Conservation (phyloP, 73 alveolate genomes). For the Diophrys sp. region DNA sequence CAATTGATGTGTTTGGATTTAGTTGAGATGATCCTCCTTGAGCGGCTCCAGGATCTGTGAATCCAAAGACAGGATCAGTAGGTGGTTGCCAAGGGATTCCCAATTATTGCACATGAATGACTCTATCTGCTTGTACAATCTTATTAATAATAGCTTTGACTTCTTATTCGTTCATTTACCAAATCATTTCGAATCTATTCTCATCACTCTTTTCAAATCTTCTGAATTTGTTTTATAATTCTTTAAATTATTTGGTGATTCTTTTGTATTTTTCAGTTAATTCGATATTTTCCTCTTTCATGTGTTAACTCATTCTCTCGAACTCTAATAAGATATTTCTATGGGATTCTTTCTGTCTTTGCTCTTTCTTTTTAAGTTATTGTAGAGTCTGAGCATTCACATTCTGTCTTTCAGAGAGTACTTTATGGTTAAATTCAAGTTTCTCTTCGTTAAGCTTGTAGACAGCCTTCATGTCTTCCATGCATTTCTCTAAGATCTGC, state of each 20-base stretch:
- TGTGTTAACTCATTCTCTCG: constrained; percentile 44
- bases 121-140: constrained; percentile 78
- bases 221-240: constrained; percentile 66
- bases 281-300: constrained; percentile 57
- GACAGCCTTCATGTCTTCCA: constrained; percentile 87
- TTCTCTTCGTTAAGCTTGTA: constrained; percentile 72
- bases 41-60: constrained; percentile 16
- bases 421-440: constrained; percentile 70
- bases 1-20: constrained; percentile 58
- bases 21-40: constrained; percentile 61
- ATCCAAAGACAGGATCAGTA: constrained; percentile 52
- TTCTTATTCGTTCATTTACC: constrained; percentile 83
- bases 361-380: constrained; percentile 61
- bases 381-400: constrained; percentile 55
- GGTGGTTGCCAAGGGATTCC: constrained; percentile 88
- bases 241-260: constrained; percentile 74
- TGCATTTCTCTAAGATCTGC: constrained; percentile 71
- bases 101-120: constrained; percentile 72
- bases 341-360: constrained; percentile 53
- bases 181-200: constrained; percentile 67
- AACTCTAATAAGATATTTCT: constrained; percentile 59
- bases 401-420: constrained; percentile 64
- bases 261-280: constrained; percentile 73
- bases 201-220: constrained; percentile 75
- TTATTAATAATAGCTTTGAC: constrained; percentile 73